Evolutionary conservation across 768 basidiomycete species (phyloP).

Genomic region (Gloeopeniophorella convolvens): DNA sequence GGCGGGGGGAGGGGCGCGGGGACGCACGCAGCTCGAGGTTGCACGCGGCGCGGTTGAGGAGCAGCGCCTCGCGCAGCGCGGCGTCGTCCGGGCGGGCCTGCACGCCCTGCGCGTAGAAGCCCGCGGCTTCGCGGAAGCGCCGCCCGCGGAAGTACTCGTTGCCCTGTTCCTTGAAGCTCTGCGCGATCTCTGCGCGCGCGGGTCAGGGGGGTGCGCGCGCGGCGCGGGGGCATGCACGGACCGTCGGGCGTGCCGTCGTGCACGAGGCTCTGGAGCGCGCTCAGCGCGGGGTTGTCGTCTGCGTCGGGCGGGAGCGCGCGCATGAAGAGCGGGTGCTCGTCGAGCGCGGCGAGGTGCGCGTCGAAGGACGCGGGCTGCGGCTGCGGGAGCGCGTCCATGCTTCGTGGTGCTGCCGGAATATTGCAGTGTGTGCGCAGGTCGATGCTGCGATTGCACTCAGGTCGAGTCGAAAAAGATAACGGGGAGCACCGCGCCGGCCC

Average conservation of each 20-base stretch:
- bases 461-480: too few species aligned
- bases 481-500: too few species aligned
- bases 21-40: constrained; percentile 79
- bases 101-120: constrained; percentile 87
- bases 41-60: constrained; percentile 89
- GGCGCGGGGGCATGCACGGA: constrained; percentile 36
- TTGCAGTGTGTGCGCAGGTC: too few species aligned
- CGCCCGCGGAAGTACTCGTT: constrained; percentile 91
- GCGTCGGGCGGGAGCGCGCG: constrained; percentile 68
- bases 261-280: constrained; percentile 78
- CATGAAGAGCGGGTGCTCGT: constrained; percentile 90
- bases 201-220: neutral
- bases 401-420: neutral
- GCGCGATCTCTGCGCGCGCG: constrained; percentile 64
- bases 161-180: constrained; percentile 92
- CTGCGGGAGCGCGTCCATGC: neutral
- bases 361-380: constrained; percentile 26
- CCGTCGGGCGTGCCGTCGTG: constrained; percentile 94
- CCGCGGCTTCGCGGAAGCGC: constrained; percentile 77
- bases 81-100: constrained; percentile 73
- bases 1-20: neutral
- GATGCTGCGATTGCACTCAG: too few species aligned
- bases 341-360: constrained; percentile 40
- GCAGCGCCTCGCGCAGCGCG: constrained; percentile 53
- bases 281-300: constrained; percentile 56